phyloP scores from a whole-genome alignment of 1,284 basidiomycete genomes.

The Trichosporon sp. region DNA sequence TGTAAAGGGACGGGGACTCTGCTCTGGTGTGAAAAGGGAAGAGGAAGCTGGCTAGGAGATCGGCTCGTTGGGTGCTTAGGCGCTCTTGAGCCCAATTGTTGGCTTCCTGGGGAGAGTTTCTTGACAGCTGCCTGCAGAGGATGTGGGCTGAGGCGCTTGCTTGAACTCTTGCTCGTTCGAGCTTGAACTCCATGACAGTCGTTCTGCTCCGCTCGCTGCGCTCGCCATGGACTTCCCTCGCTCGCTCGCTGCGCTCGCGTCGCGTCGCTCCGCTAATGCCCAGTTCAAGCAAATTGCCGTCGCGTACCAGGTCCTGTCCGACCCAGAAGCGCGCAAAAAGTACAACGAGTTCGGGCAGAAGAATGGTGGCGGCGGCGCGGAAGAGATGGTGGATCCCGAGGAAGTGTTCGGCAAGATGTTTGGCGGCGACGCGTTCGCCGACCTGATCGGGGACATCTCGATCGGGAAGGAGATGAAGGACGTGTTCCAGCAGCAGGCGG shows the following conservation, averaged over 20 bases:
- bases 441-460: slow-evolving; percentile 52
- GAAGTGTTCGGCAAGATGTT: slow-evolving; percentile 93
- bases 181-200: no score
- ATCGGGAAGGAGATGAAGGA: slow-evolving; percentile 90
- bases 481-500: slow-evolving; percentile 86
- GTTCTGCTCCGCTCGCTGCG: not conserved
- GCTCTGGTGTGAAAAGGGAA: no score
- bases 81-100: no score
- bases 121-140: no score
- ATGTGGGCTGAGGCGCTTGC: no score
- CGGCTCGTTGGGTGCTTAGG: no score
- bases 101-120: no score
- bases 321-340: slow-evolving; percentile 73
- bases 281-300: slow-evolving; percentile 79
- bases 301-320: slow-evolving; percentile 79
- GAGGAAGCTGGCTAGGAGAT: no score
- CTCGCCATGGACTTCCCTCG: not conserved
- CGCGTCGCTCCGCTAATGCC: not conserved
- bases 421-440: slow-evolving; percentile 53
- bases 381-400: slow-evolving; percentile 58
- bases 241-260: not conserved
- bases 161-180: no score
- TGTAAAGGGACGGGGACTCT: no score
- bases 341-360: slow-evolving; percentile 74
- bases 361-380: slow-evolving; percentile 42